Percentiles rank a stretch among this genome's conserved stretches.
Conservation (phyloP, 257 asterid species). For the Mitragyna speciosa region DNA sequence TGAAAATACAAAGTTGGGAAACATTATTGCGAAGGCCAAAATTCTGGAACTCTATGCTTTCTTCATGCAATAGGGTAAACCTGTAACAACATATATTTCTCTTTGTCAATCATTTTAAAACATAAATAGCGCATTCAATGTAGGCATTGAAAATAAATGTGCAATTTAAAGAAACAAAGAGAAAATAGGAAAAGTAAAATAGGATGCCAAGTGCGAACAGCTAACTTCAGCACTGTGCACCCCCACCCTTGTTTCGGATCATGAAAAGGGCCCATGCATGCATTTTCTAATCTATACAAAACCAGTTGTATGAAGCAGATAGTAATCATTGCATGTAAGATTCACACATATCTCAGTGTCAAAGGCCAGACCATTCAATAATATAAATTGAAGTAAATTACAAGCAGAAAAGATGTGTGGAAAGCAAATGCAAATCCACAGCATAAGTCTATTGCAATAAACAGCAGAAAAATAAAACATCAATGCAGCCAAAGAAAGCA, state of each 20-base stretch:
- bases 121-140: neutral
- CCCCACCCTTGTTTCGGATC: neutral
- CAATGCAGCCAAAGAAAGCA: conserved; percentile 13
- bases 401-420: neutral
- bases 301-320: neutral
- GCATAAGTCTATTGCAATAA: neutral
- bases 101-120: neutral
- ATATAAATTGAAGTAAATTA: neutral
- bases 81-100: conserved; percentile 34
- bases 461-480: neutral
- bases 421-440: neutral
- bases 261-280: neutral
- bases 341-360: neutral
- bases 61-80: conserved; percentile 74
- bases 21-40: conserved; percentile 85
- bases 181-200: neutral
- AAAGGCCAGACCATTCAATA: neutral
- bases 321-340: no score
- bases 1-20: conserved; percentile 77
- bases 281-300: neutral
- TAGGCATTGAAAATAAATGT: neutral
- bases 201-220: neutral
- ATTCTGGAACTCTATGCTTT: conserved; percentile 68
- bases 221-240: neutral
- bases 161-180: neutral